Evolutionary conservation across 345 rosid species (phyloP).

Genomic region (Xanthoceras sorbifolium): DNA sequence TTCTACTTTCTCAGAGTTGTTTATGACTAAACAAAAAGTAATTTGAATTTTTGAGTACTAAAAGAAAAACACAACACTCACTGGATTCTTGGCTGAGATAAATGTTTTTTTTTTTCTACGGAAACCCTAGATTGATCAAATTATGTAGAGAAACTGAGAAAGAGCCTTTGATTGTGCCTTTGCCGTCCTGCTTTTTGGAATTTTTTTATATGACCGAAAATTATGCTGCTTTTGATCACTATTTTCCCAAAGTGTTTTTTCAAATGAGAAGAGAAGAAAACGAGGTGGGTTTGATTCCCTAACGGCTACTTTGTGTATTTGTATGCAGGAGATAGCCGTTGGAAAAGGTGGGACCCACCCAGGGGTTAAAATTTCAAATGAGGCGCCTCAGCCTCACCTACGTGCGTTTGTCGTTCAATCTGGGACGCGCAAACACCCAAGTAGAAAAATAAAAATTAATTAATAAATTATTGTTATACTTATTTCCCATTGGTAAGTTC

Average conservation of each 20-base stretch:
- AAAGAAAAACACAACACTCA: neutral
- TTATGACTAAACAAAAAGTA: neutral
- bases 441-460: too few species aligned
- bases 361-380: neutral
- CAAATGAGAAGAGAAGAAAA: neutral
- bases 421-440: neutral
- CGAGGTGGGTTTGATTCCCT: slow-evolving; percentile 13
- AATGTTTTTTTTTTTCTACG: neutral
- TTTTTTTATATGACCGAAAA: slow-evolving; percentile 5
- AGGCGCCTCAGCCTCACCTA: slow-evolving; percentile 6
- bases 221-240: neutral
- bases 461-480: too few species aligned
- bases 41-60: neutral
- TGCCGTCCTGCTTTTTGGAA: neutral
- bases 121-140: slow-evolving; percentile 9
- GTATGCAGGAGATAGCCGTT: slow-evolving; percentile 22
- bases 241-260: slow-evolving; percentile 12
- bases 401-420: neutral
- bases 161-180: slow-evolving; percentile 12
- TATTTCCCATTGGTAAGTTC: too few species aligned
- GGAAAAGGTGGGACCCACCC: slow-evolving; percentile 15
- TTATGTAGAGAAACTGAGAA: slow-evolving; percentile 15
- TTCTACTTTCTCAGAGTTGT: neutral
- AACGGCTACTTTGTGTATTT: slow-evolving; percentile 33
- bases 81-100: neutral